Evolutionary conservation across 2,329 filamentous ascomycete species (phyloP), one percentile per base, ranked within the genome.

Genomic region (Aspergillus pseudoterreus): DNA sequence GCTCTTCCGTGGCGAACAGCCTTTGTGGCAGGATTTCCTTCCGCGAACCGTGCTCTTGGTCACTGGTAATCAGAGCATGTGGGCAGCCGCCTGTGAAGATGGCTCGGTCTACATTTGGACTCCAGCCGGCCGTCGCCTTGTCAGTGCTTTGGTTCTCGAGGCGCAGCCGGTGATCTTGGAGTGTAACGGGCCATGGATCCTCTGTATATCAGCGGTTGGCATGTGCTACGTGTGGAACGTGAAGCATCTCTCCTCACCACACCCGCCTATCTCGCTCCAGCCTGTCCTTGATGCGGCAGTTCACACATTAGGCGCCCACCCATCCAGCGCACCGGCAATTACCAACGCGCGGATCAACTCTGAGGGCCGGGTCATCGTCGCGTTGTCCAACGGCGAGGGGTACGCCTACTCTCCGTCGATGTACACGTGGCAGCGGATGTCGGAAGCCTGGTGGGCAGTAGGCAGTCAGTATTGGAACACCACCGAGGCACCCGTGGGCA

Each of bases 401-500:
- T 99, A 91, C 71, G 86, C 86, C 48, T 99, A 99, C 71, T 89
- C 89, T 1, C 82, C 87, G 0, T 80, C 81, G 15, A 88, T 99
- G 86, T 92, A 85, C 70, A 83, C 85, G 6, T 99, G 94, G 94
- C 92, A 97, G 71, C 85, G 92, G 9, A 78, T 99, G n/a, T 95
- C 91, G 2, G 95, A 99, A 68, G 82, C 90, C 2, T 99, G 94
- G 94, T 99, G 94, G 91, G 92, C 92, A 0, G 91, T 97, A 0
- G 92, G 92, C 15, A 95, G 90, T 61, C 94, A 99, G 68, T 99
- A 99, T 70, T 99, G 94, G 95, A 97, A 99, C 71, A 95, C 91
- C 1, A 95, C 91, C 48, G 94, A 96, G 64, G 91, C 90, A 1
- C 91, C 91, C 0, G 84, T 96, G 48, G 86, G 88, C 44, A 88